These are phyloP conservation scores for Suillus paluster DNA, from an alignment of 768 basidiomycete species.

Conservation along the genomic window DNA sequence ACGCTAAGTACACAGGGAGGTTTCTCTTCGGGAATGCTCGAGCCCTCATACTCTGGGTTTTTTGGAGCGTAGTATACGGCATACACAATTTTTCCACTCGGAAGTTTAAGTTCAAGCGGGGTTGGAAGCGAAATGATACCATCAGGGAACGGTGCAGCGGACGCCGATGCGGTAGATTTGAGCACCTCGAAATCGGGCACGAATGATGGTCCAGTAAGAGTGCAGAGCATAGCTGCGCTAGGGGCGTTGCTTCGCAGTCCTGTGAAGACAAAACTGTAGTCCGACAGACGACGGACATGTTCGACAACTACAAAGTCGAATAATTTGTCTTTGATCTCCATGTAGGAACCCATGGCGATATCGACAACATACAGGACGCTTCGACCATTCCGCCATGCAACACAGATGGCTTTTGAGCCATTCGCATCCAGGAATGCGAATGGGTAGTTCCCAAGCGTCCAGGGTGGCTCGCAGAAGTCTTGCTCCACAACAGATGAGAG, in stretches of 20 bases:
- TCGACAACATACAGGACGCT: conserved; percentile 39
- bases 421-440: conserved; percentile 48
- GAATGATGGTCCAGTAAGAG: conserved; percentile 28
- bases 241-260: conserved; percentile 38
- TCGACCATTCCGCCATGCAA: conserved; percentile 38
- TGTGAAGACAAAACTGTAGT: conserved; percentile 35
- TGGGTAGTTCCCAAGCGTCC: conserved; percentile 53
- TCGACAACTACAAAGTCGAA: conserved; percentile 39
- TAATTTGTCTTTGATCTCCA: conserved; percentile 24
- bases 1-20: conserved; percentile 70
- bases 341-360: conserved; percentile 27
- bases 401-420: conserved; percentile 32
- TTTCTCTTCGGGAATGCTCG: conserved; percentile 48
- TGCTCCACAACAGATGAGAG: conserved; percentile 36
- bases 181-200: conserved; percentile 24
- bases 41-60: conserved; percentile 61
- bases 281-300: conserved; percentile 28
- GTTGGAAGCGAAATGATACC: conserved; percentile 49
- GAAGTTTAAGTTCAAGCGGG: conserved; percentile 46
- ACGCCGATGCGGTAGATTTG: conserved; percentile 27
- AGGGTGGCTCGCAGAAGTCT: conserved; percentile 64
- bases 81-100: conserved; percentile 49
- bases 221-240: conserved; percentile 34
- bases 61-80: conserved; percentile 69
- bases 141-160: conserved; percentile 4